Evolutionary conservation across 2,329 filamentous ascomycete species (phyloP).

Genomic region (Talaromyces sp.): DNA sequence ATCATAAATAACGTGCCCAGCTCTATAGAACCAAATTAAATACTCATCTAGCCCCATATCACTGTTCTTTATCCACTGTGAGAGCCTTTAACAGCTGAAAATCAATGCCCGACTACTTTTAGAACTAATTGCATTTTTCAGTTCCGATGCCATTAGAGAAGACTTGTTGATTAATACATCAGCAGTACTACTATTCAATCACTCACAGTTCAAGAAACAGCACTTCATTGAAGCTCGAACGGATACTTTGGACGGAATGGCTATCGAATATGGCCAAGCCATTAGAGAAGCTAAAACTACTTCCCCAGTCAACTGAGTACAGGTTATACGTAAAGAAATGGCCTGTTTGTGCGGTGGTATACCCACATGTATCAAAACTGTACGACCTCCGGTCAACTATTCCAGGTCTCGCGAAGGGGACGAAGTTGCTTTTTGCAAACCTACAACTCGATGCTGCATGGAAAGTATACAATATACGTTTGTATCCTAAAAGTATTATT

Average conservation of each 20-base stretch:
- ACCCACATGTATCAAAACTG: constrained; percentile 25
- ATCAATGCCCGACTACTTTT: neutral
- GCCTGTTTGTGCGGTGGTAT: constrained; percentile 25
- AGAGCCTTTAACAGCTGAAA: constrained; percentile 7
- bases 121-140: constrained; percentile 1
- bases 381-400: constrained; percentile 23
- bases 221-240: constrained; percentile 5
- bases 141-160: constrained; percentile 3
- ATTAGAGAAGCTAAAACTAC: constrained; percentile 21
- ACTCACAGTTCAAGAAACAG: neutral
- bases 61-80: constrained; percentile 5
- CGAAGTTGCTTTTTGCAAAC: constrained; percentile 24
- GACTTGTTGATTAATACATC: neutral
- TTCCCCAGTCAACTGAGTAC: constrained; percentile 18
- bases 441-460: constrained; percentile 26
- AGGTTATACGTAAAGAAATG: constrained; percentile 23
- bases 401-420: constrained; percentile 15
- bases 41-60: neutral
- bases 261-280: constrained; percentile 23
- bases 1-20: neutral
- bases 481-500: too few species aligned
- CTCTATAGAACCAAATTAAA: neutral
- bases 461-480: constrained; percentile 18
- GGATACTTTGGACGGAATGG: constrained; percentile 22
- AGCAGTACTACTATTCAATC: neutral